These are phyloP conservation scores for Tricholoma saponaceum DNA, from an alignment of 768 basidiomycete genomes.

Conservation along the genomic window DNA sequence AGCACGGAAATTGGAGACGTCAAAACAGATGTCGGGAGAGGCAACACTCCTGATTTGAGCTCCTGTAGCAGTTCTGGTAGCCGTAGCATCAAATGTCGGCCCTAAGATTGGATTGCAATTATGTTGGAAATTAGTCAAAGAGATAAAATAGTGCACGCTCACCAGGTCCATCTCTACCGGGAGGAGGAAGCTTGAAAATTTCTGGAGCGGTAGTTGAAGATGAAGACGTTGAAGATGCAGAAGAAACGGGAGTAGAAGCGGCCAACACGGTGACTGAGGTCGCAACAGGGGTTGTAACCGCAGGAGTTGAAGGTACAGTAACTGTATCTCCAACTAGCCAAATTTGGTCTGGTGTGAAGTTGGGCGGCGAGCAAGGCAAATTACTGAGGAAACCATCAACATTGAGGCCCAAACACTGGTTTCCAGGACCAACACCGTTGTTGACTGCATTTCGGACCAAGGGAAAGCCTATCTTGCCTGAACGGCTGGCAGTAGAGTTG, in stretches of 20 bases:
- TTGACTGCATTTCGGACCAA: slow-evolving; percentile 18
- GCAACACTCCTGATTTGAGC: slow-evolving; percentile 17
- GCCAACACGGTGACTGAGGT: background rate
- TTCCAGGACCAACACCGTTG: slow-evolving; percentile 22
- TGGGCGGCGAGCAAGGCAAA: slow-evolving; percentile 21
- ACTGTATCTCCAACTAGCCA: slow-evolving; percentile 16
- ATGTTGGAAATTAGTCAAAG: background rate
- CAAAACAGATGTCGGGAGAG: slow-evolving; percentile 13
- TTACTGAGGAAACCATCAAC: slow-evolving; percentile 23
- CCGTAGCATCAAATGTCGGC: slow-evolving; percentile 19
- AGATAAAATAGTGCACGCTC: background rate
- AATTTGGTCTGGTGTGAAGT: slow-evolving; percentile 23
- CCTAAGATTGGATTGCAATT: slow-evolving; percentile 9
- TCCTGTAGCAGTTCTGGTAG: slow-evolving; percentile 18
- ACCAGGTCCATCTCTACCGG: slow-evolving; percentile 14
- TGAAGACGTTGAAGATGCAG: too few relatives aligned
- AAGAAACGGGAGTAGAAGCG: background rate
- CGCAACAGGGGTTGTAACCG: too few relatives aligned
- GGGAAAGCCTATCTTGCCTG: slow-evolving; percentile 15
- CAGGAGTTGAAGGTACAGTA: background rate
- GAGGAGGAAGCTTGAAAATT: slow-evolving; percentile 15
- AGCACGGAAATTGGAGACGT: slow-evolving; percentile 15
- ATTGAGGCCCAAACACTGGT: slow-evolving; percentile 20
- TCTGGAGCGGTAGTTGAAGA: slow-evolving; percentile 8
- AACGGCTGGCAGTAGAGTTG: slow-evolving; percentile 15